phyloP scores from a whole-genome alignment of 441 rosid species.

The Macaranga tanarius region DNA sequence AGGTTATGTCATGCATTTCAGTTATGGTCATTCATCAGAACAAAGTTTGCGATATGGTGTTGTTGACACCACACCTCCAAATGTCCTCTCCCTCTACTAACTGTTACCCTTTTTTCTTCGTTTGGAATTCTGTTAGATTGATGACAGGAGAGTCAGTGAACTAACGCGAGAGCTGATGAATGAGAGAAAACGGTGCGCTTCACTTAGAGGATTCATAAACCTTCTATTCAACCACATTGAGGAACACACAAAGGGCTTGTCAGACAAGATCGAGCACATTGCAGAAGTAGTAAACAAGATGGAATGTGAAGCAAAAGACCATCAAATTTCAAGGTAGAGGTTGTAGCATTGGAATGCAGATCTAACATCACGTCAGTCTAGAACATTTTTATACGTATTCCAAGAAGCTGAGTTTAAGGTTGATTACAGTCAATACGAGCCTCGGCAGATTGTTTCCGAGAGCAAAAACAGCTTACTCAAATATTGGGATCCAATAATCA shows the following conservation, averaged over 20 bases:
- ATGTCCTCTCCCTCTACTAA: too few species aligned
- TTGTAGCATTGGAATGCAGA: background rate
- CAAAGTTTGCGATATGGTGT: too few species aligned
- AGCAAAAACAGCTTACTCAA: too few species aligned
- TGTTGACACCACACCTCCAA: too few species aligned
- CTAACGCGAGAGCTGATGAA: slow-evolving; percentile 19
- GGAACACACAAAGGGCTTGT: slow-evolving; percentile 26
- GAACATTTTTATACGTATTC: too few species aligned
- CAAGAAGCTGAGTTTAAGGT: too few species aligned
- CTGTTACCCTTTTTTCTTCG: background rate
- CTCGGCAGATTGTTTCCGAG: too few species aligned
- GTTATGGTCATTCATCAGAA: too few species aligned
- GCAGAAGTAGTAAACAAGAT: slow-evolving; percentile 19
- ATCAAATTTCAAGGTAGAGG: slow-evolving; percentile 14
- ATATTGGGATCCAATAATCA: too few species aligned
- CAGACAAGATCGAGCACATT: slow-evolving; percentile 19
- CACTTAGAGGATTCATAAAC: slow-evolving; percentile 18
- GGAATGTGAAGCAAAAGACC: slow-evolving; percentile 19
- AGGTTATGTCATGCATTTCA: too few species aligned
- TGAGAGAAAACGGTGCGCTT: slow-evolving; percentile 26
- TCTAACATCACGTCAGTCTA: background rate
- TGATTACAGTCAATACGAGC: too few species aligned
- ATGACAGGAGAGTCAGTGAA: slow-evolving; percentile 21
- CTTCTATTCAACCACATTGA: slow-evolving; percentile 25
- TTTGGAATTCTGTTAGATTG: background rate